These are phyloP conservation scores for Cutaneotrichosporon daszewskae DNA, from an alignment of 1,284 basidiomycete species.

Conservation along the genomic window DNA sequence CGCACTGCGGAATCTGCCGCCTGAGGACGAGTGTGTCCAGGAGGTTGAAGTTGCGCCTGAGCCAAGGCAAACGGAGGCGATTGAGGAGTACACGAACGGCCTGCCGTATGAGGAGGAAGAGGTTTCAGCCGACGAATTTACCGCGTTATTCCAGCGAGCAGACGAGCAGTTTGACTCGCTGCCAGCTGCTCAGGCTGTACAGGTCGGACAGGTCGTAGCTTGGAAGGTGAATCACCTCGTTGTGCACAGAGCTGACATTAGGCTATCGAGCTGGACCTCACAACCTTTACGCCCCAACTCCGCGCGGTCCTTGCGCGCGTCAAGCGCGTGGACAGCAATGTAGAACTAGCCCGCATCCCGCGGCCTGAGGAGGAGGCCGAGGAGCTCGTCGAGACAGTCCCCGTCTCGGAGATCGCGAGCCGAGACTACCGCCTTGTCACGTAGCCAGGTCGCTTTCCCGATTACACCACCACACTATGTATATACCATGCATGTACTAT, in stretches of 20 bases:
- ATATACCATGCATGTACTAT: background rate
- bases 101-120: slow-evolving; percentile 1
- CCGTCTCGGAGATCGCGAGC: background rate
- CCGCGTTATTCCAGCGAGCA: background rate
- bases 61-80: too few relatives aligned
- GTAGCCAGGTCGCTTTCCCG: background rate
- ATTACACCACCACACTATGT: background rate
- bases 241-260: slow-evolving; percentile 6
- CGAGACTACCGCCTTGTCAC: background rate
- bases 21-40: too few relatives aligned
- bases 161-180: slow-evolving; percentile 16
- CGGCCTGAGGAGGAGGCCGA: background rate
- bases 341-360: background rate
- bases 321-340: background rate
- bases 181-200: too few relatives aligned
- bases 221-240: slow-evolving; percentile 28
- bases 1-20: too few relatives aligned
- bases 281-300: slow-evolving; percentile 35
- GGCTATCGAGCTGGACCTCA: slow-evolving; percentile 34
- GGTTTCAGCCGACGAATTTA: background rate
- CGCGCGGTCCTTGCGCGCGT: slow-evolving; percentile 25
- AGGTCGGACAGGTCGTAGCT: slow-evolving; percentile 12
- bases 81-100: background rate
- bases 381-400: background rate
- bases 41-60: too few relatives aligned